Conservation (phyloP, 371 early-diverging fungal species). For the Mucor saturninus region DNA sequence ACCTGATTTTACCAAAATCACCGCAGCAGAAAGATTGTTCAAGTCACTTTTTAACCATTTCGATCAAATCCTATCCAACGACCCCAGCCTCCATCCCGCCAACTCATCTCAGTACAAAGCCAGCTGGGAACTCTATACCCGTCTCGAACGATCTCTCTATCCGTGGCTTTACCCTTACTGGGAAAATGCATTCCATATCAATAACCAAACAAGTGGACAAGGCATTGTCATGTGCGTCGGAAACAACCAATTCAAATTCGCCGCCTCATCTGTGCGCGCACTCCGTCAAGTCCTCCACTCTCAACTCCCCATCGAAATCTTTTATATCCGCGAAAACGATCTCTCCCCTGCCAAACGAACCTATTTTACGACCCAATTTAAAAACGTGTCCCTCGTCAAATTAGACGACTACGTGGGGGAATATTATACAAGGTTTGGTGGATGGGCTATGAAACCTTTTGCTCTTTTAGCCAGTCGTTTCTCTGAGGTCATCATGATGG, state of each 20-base stretch:
- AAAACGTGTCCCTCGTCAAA: conserved; percentile 44
- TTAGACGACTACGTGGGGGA: conserved; percentile 46
- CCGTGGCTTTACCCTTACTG: conserved; percentile 36
- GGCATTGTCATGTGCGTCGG: conserved; percentile 42
- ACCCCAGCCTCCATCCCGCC: conserved; percentile 5
- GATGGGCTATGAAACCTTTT: conserved; percentile 66
- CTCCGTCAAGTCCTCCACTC: conserved; percentile 52
- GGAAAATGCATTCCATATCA: conserved; percentile 36
- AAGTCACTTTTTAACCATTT: conserved; percentile 45
- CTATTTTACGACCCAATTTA: conserved; percentile 45
- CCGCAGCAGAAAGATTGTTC: conserved; percentile 39
- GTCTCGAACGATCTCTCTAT: conserved; percentile 30
- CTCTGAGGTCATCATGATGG: conserved; percentile 62
- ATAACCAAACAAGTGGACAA: conserved; percentile 24
- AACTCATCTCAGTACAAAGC: conserved; percentile 12
- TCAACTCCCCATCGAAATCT: conserved; percentile 69
- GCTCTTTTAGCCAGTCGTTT: conserved; percentile 64
- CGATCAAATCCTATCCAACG: conserved; percentile 24
- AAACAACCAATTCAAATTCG: conserved; percentile 33
- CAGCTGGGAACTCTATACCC: conserved; percentile 22
- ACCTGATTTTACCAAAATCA: conserved; percentile 38
- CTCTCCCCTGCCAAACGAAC: conserved; percentile 37
- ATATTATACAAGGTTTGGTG: conserved; percentile 43
- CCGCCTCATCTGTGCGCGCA: conserved; percentile 30
- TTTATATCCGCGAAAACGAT: conserved; percentile 62